A percentile compares a stretch with the other conserved stretches of the same genome.
Evolutionary conservation across 192 early-diverging fungal genomes (phyloP).

Genomic region (Rhizophagus prolifer): DNA sequence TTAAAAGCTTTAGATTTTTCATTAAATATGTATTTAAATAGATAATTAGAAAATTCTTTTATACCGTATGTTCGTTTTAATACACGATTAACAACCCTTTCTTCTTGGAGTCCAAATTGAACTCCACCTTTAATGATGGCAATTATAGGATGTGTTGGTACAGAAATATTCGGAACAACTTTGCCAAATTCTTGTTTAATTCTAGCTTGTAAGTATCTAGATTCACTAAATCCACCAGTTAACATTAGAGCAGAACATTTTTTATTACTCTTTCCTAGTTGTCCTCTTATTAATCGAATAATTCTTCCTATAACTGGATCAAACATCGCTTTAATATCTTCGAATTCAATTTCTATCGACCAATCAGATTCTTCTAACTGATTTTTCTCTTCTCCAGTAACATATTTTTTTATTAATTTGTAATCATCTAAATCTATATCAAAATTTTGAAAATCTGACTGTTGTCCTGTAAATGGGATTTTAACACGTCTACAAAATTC

Average conservation of each 20-base stretch:
- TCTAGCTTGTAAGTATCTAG: conserved; percentile 50
- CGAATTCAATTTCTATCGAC: conserved; percentile 39
- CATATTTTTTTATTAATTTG: conserved; percentile 5
- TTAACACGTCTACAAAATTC: not conserved
- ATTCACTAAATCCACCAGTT: conserved; percentile 56
- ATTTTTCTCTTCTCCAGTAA: not conserved
- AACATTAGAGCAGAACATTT: conserved; percentile 49
- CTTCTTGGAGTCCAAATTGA: conserved; percentile 44
- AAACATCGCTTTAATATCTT: conserved; percentile 53
- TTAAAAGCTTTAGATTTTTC: not conserved
- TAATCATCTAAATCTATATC: conserved; percentile 7
- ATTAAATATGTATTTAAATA: not conserved
- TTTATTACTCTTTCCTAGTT: conserved; percentile 40
- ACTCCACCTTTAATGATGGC: conserved; percentile 56
- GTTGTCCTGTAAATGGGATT: not conserved
- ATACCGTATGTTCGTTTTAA: conserved; percentile 6
- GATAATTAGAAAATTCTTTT: not conserved
- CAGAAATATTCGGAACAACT: conserved; percentile 43
- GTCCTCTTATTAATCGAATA: conserved; percentile 49
- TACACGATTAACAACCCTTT: conserved; percentile 19
- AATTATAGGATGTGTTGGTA: conserved; percentile 49
- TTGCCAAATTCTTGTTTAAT: conserved; percentile 46
- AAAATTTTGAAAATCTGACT: not conserved
- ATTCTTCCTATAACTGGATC: conserved; percentile 57
- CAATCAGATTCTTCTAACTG: conserved; percentile 45